These are phyloP conservation scores for Heterobasidion occidentale DNA, from an alignment of 1,284 basidiomycete genomes.

Conservation along the genomic window DNA sequence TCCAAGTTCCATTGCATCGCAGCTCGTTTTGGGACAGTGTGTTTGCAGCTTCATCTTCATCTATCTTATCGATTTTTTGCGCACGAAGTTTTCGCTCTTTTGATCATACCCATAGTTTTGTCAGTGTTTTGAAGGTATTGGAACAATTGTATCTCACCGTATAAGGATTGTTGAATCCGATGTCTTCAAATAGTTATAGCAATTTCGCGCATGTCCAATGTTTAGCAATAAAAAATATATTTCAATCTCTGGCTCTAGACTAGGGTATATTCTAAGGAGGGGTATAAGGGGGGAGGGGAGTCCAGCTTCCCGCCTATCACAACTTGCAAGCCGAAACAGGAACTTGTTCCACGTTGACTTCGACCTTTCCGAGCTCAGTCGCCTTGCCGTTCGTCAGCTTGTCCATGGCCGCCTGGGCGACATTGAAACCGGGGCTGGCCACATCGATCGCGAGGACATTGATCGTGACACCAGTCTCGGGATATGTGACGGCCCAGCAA, in stretches of 20 bases:
- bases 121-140: background rate
- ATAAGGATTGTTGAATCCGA: background rate
- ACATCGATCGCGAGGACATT: conserved; percentile 24
- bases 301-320: background rate
- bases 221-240: background rate
- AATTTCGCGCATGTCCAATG: background rate
- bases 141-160: no score
- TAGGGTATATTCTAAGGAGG: no score
- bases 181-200: background rate
- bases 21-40: no score
- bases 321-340: conserved; percentile 7
- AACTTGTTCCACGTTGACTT: conserved; percentile 4
- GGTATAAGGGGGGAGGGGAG: no score
- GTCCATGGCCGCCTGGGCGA: conserved; percentile 26
- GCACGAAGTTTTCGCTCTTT: background rate
- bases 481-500: conserved; percentile 25
- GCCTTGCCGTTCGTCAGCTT: conserved; percentile 20
- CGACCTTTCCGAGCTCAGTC: background rate
- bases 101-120: background rate
- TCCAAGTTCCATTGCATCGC: no score
- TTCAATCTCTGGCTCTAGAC: background rate
- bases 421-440: conserved; percentile 22
- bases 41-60: background rate
- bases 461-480: conserved; percentile 13
- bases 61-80: background rate